These are phyloP conservation scores for Hyaloscypha finlandica DNA, from an alignment of 495 filamentous ascomycete species.

Conservation along the genomic window DNA sequence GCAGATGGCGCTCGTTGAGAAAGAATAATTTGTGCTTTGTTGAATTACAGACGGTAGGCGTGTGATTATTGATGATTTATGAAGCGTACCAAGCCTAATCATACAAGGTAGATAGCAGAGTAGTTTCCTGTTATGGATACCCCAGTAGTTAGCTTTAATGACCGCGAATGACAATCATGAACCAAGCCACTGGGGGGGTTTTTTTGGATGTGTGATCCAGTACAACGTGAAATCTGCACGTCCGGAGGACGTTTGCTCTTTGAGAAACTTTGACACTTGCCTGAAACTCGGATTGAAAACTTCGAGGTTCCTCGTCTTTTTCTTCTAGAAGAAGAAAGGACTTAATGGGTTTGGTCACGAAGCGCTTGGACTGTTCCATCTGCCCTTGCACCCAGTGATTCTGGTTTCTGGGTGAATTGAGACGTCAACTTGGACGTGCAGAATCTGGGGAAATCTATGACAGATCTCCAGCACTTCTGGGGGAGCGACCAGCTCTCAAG, in stretches of 20 bases:
- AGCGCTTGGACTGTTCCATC: background rate
- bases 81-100: slow-evolving; percentile 13
- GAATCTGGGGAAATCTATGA: no score
- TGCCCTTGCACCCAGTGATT: background rate
- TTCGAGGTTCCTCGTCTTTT: background rate
- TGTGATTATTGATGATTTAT: slow-evolving; percentile 20
- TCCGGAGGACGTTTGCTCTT: background rate
- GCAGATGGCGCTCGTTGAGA: background rate
- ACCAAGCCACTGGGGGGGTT: background rate
- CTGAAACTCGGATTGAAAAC: slow-evolving; percentile 3
- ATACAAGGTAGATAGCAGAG: slow-evolving; percentile 24
- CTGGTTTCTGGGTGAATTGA: background rate
- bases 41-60: slow-evolving; percentile 11
- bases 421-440: background rate
- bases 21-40: background rate
- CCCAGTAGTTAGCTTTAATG: slow-evolving; percentile 21
- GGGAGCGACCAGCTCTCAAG: no score
- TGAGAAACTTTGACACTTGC: background rate
- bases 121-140: slow-evolving; percentile 27
- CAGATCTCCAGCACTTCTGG: no score
- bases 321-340: background rate
- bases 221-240: background rate
- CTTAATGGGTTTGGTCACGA: background rate
- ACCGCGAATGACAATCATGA: slow-evolving; percentile 12
- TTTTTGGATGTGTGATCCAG: background rate